phyloP scores from a whole-genome alignment of 192 early-diverging fungal species.

The Dissophora ornata region DNA sequence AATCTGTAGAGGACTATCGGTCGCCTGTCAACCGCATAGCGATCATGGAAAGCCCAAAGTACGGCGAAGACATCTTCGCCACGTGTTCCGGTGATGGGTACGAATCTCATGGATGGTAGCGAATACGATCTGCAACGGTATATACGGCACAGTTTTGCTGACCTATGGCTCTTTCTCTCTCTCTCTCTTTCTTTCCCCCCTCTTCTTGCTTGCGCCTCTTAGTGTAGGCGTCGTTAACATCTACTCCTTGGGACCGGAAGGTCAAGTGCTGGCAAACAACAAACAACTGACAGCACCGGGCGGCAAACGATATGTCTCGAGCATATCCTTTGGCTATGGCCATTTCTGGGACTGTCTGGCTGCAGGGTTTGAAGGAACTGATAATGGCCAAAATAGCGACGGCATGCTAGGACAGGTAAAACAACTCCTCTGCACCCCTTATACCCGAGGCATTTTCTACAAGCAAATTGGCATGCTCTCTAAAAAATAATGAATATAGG shows the following conservation, averaged over 20 bases:
- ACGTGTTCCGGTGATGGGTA: conserved; percentile 31
- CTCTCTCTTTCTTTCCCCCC: too few species aligned
- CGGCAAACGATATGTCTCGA: conserved; percentile 15
- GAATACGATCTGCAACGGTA: neutral
- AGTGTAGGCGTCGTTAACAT: conserved; percentile 12
- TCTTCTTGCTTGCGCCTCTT: neutral
- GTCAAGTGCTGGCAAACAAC: conserved; percentile 10
- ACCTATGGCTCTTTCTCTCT: too few species aligned
- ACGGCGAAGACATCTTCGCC: conserved; percentile 33
- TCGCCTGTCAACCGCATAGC: conserved; percentile 18
- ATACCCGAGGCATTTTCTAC: too few species aligned
- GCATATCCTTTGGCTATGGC: conserved; percentile 28
- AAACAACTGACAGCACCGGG: neutral
- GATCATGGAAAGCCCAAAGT: neutral
- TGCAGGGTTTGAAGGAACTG: conserved; percentile 25
- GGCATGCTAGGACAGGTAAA: conserved; percentile 17
- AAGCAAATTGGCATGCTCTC: too few species aligned
- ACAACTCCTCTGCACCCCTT: neutral
- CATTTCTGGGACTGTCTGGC: conserved; percentile 43
- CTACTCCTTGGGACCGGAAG: conserved; percentile 10
- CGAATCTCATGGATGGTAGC: neutral
- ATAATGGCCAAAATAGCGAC: neutral
- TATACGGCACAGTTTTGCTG: neutral
- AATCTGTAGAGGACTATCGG: conserved; percentile 13
- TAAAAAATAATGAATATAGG: too few species aligned